Base-by-base conservation (phyloP, 495 filamentous ascomycete species). In the Podospora appendiculata region DNA sequence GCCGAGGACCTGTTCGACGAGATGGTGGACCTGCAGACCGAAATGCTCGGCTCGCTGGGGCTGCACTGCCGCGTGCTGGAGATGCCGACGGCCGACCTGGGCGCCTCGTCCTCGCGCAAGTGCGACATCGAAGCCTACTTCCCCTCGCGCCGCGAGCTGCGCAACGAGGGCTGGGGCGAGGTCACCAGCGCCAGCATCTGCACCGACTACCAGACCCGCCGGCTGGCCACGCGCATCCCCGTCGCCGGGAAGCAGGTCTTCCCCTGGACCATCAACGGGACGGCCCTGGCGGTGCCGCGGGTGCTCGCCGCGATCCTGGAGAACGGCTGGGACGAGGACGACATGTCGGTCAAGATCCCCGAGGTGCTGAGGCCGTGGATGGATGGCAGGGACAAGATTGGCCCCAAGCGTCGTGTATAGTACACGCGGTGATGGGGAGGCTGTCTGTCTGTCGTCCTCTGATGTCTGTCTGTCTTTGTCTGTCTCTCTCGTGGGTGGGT, bases 61-160 rank as follows among this genome's bases (percentile, higher is more conserved):
- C 81, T 98, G n/a, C 85, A 87, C 60, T 93, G 86, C 55, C 86
- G 92, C 32, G 76, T 97, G 17, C 77, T 97, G 1, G 92, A 96
- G 68, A 96, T 97, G 93, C 90, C 93, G 1, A 77, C 84, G 0
- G 66, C 78, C 1, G 93, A 98, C 67, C 81, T 98, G 0, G 93
- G 93, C 47, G 91, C 92, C 5, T 87, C 85, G 45, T 94, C 93
- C 14, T 74, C 70, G 33, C 79, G 93, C 41, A 98, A 98, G 70
- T 72, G 80, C 43, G 93, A 98, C 61, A 96, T 97, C 43, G 93
- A 98, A 67, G 90, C 86, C 5, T 90, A 85, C 58, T 96, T 98
- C 74, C 94, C 94, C 0, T 91, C 86, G 14, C 78, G 93, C 1
- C 76, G 79, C 46, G 72, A 77, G 33, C 10, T 44, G 17, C 72